Base-by-base conservation (phyloP, 2,329 filamentous ascomycete genomes). In the Rutstroemia sp. region DNA sequence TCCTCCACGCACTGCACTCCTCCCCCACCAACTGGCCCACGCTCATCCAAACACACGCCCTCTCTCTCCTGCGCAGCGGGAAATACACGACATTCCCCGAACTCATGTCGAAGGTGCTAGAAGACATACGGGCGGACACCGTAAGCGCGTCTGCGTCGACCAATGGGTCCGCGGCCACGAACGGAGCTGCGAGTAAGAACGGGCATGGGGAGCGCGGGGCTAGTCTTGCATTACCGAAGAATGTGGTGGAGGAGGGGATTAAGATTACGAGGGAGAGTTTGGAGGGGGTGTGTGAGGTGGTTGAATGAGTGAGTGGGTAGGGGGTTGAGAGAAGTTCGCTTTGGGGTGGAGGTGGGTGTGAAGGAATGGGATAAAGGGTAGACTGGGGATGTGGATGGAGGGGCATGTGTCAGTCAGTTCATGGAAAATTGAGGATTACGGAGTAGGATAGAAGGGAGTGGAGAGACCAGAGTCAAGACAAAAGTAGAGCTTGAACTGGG, bases 1-100 rank as follows among this genome's bases (percentile, higher is more conserved):
- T 86, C 66, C 78, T 85, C 44, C 82, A 86, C 71, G 70, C 78
- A 58, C 79, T 86, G 52, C 74, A 86, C 69, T 73, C 82, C 49
- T 75, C 84, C 70, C 69, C 73, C 4, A 72, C 77, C 61, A 83
- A 86, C 74, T 86, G 83, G 82, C 82, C 82, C 2, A 82, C 82
- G 10, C 65, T 73, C 49, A 73, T 86, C 60, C 80, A 85, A 64
- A 70, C 72, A 54, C 82, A 84, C 70, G 83, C 82, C 40, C 76
- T 85, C 36, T 62, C 75, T 19, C 78, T 86, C 61, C 77, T 86
- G 23, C 82, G 82, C 60, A 78, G 75, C 46, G 86, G 59, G 76
- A 81, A 84, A 59, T 75, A 77, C 49, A 76, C 75, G 21, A 83
- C 78, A 5, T 86, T 84, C 67, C 82, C 82, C 2, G 76, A 75